These are phyloP conservation scores for Cerioporus squamosus DNA, from an alignment of 1,284 basidiomycete genomes.

Conservation along the genomic window DNA sequence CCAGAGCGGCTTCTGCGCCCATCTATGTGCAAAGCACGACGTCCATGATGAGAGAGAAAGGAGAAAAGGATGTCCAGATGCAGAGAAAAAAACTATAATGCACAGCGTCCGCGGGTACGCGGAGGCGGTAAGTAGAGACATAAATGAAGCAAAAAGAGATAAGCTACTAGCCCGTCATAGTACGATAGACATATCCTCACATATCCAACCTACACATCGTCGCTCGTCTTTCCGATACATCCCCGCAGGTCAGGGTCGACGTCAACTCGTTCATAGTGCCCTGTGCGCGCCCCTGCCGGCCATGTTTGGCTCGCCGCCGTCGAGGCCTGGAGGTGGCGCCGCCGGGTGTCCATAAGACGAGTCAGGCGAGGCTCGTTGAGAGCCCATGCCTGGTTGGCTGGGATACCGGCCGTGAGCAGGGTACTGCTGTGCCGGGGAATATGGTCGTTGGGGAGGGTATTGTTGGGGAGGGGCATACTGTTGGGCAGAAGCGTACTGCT, in stretches of 20 bases:
- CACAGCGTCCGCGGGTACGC: slow-evolving; percentile 5
- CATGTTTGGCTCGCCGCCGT: slow-evolving; percentile 24
- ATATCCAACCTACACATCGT: slow-evolving; percentile 17
- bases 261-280: not conserved
- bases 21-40: not conserved
- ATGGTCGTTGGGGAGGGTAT: slow-evolving; percentile 28
- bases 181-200: slow-evolving; percentile 8
- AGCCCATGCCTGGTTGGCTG: slow-evolving; percentile 10
- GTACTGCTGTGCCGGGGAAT: slow-evolving; percentile 12
- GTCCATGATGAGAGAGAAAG: not conserved
- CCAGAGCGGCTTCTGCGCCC: not conserved
- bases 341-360: slow-evolving; percentile 14
- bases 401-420: slow-evolving; percentile 1
- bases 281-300: slow-evolving; percentile 25
- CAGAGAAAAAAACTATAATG: slow-evolving; percentile 12
- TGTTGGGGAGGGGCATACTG: not conserved
- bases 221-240: slow-evolving; percentile 1
- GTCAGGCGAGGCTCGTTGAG: slow-evolving; percentile 16
- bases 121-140: slow-evolving; percentile 7
- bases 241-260: too few relatives aligned
- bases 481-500: not conserved
- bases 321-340: slow-evolving; percentile 27
- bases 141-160: slow-evolving; percentile 14
- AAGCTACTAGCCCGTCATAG: slow-evolving; percentile 22
- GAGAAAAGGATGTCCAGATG: not conserved